Evolutionary conservation across 2,329 filamentous ascomycete genomes (phyloP).

Genomic region (Aspergillus ustus): DNA sequence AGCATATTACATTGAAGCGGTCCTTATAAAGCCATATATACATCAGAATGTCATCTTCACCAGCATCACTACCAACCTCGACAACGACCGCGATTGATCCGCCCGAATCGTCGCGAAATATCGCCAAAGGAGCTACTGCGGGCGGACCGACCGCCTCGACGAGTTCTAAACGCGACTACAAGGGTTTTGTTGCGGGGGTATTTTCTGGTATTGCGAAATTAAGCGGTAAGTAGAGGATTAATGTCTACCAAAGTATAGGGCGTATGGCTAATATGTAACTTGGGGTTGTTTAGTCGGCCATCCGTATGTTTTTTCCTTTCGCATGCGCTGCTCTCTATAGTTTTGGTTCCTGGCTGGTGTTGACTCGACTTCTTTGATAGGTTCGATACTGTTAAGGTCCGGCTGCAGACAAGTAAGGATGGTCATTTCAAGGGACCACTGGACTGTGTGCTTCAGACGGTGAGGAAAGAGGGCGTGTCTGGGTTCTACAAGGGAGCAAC

Average conservation of each 20-base stretch:
- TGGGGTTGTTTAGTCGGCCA: conserved; percentile 57
- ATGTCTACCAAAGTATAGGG: neutral
- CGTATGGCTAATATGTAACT: conserved; percentile 1
- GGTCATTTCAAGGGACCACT: conserved; percentile 83
- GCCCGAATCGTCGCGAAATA: conserved; percentile 11
- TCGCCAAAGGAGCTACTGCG: neutral
- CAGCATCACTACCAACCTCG: conserved; percentile 14
- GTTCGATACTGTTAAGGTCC: conserved; percentile 97
- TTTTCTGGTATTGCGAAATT: conserved; percentile 94
- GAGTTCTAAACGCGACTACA: conserved; percentile 66
- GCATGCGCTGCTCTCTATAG: neutral
- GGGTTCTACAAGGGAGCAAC: conserved; percentile 95
- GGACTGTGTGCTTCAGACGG: conserved; percentile 81
- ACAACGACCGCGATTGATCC: conserved; percentile 10
- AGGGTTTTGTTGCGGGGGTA: conserved; percentile 95
- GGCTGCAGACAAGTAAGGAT: conserved; percentile 81
- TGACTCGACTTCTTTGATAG: conserved; percentile 42
- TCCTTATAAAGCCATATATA: neutral
- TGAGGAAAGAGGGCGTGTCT: conserved; percentile 80
- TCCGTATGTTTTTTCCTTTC: conserved; percentile 50
- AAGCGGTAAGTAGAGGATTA: conserved; percentile 62
- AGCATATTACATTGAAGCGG: neutral
- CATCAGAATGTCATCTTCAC: conserved; percentile 30
- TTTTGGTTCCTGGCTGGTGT: neutral
- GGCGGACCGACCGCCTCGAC: conserved; percentile 15